A percentile compares a stretch with the other conserved stretches of the same genome.
Evolutionary conservation across 805 yeast species (phyloP).

Genomic region (Nakazawaea molendinolei): DNA sequence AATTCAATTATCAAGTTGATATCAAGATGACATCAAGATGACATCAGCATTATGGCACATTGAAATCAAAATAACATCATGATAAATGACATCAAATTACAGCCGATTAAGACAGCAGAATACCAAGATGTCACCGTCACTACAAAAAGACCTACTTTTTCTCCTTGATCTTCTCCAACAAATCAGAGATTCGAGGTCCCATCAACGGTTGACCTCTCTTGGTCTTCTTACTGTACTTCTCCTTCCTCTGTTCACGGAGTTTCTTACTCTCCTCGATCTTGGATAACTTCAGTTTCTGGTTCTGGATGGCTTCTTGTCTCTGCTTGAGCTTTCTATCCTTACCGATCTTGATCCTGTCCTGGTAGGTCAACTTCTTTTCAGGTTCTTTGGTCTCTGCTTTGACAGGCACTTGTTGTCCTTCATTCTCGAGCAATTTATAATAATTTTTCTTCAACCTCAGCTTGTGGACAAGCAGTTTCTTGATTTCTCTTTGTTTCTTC

Average conservation of each 20-base stretch:
- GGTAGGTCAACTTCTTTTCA: constrained; percentile 26
- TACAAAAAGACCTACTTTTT: constrained; percentile 28
- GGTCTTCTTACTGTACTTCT: constrained; percentile 44
- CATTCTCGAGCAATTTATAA: constrained; percentile 69
- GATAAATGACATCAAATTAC: too few relatives aligned
- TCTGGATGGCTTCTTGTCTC: constrained; percentile 33
- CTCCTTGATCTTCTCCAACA: constrained; percentile 60
- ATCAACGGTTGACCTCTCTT: constrained; percentile 79
- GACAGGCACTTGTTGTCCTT: constrained; percentile 53
- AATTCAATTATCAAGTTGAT: too few relatives aligned
- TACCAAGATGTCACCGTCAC: too few relatives aligned
- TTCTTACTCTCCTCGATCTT: constrained; percentile 32
- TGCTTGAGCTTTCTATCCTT: constrained; percentile 39
- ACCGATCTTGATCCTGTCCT: constrained; percentile 37
- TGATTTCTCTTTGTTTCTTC: constrained; percentile 53
- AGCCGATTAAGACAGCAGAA: too few relatives aligned
- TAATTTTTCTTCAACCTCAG: constrained; percentile 78
- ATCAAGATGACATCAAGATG: too few relatives aligned
- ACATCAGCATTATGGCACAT: too few relatives aligned
- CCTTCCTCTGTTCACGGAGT: constrained; percentile 36
- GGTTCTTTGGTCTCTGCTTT: constrained; percentile 18
- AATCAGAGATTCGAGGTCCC: constrained; percentile 79
- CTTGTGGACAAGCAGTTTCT: constrained; percentile 67
- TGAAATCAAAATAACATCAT: too few relatives aligned
- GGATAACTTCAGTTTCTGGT: constrained; percentile 25